Evolutionary conservation across 2,329 filamentous ascomycete species (phyloP).

Genomic region (Colletotrichum lini): DNA sequence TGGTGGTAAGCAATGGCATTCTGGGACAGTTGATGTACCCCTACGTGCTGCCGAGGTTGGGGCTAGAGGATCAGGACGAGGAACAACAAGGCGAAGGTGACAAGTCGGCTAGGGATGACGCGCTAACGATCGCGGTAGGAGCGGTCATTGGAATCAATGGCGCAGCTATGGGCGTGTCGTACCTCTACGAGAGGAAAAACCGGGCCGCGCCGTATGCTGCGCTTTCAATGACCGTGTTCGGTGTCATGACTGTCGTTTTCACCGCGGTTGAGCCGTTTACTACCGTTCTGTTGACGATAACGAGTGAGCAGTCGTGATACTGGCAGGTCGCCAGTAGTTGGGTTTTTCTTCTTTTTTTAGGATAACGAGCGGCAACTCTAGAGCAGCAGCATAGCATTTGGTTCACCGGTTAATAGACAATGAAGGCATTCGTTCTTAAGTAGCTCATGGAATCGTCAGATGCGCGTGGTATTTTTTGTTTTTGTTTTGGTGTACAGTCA

Average conservation of each 20-base stretch:
- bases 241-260: conserved; percentile 69
- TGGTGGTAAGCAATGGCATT: conserved; percentile 68
- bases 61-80: neutral
- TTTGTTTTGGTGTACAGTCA: conserved; percentile 34
- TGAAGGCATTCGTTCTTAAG: conserved; percentile 7
- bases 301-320: neutral
- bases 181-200: conserved; percentile 68
- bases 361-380: neutral
- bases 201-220: conserved; percentile 69
- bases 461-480: conserved; percentile 33
- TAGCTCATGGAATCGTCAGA: conserved; percentile 22
- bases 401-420: conserved; percentile 1
- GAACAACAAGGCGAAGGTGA: neutral
- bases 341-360: neutral
- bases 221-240: conserved; percentile 71
- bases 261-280: conserved; percentile 64
- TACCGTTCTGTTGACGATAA: conserved; percentile 50
- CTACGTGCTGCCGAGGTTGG: conserved; percentile 50
- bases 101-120: conserved; percentile 45
- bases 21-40: conserved; percentile 59
- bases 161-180: conserved; percentile 72
- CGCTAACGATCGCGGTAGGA: conserved; percentile 63
- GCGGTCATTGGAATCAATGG: conserved; percentile 71
- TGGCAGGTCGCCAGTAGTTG: neutral
- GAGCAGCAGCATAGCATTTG: conserved; percentile 3